Conservation (phyloP, 2,329 filamentous ascomycete species). For the Albifimbria verrucaria region DNA sequence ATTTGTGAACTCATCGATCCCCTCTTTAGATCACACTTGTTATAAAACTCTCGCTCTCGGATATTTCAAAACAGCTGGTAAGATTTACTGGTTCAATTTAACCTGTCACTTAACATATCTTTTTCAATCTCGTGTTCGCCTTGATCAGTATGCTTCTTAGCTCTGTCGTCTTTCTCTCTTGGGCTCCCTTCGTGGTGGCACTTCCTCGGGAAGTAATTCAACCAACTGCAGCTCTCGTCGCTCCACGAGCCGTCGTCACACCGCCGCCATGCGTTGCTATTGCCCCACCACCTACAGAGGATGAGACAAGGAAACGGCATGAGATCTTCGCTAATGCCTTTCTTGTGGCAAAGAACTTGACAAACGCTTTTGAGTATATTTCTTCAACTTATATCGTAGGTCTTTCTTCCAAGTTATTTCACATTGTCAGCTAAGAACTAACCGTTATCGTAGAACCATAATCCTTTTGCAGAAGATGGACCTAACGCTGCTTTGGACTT, state of each 20-base stretch:
- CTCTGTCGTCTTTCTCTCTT: neutral
- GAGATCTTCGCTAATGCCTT: constrained; percentile 1
- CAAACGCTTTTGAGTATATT: constrained; percentile 1
- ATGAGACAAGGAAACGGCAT: neutral
- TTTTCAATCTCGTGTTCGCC: too few relatives aligned
- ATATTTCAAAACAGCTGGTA: too few relatives aligned
- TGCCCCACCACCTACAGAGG: neutral
- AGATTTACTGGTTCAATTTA: too few relatives aligned
- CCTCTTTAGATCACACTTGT: too few relatives aligned
- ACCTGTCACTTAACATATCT: too few relatives aligned
- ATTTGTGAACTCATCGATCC: too few relatives aligned
- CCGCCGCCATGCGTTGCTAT: neutral
- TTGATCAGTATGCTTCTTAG: neutral
- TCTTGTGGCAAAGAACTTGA: constrained; percentile 3
- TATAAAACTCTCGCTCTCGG: too few relatives aligned
- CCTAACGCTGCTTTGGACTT: constrained; percentile 1
- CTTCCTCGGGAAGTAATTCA: neutral
- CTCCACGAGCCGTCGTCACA: constrained; percentile 1
- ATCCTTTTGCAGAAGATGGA: constrained; percentile 1
- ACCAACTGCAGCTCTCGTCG: neutral
- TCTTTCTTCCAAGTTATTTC: neutral
- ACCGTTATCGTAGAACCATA: neutral
- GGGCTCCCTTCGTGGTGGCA: neutral
- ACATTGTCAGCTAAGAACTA: neutral
- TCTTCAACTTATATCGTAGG: neutral